A percentile compares a stretch with the other conserved stretches of the same genome.
phyloP scores from a whole-genome alignment of 345 rosid species.

The Linum lewisii region DNA sequence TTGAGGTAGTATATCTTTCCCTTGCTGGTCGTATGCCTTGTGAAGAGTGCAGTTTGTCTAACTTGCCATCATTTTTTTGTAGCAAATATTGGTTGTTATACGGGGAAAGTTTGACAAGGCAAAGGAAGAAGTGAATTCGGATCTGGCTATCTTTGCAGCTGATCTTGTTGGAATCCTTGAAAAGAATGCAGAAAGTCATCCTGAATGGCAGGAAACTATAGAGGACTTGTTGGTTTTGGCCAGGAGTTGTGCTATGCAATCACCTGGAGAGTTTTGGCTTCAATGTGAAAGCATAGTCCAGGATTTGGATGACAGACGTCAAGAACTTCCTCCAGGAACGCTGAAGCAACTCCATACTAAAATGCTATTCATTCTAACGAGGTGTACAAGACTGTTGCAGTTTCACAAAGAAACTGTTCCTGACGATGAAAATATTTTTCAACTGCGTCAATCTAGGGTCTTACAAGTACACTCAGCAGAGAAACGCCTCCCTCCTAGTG shows the following conservation, averaged over 20 bases:
- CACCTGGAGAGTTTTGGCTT: constrained; percentile 97
- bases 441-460: constrained; percentile 71
- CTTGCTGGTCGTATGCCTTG: constrained; percentile 1
- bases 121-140: constrained; percentile 99
- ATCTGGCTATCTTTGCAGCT: constrained; percentile 92
- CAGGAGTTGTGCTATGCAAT: constrained; percentile 89
- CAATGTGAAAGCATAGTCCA: constrained; percentile 99
- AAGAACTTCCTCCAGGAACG: constrained; percentile 86
- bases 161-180: constrained; percentile 96
- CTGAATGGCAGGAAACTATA: constrained; percentile 96
- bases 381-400: constrained; percentile 95
- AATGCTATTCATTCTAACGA: constrained; percentile 97
- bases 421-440: constrained; percentile 61
- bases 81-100: constrained; percentile 83
- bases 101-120: constrained; percentile 92
- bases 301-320: constrained; percentile 96
- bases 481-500: constrained; percentile 42
- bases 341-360: constrained; percentile 91
- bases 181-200: constrained; percentile 93
- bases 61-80: constrained; percentile 20
- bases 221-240: constrained; percentile 95
- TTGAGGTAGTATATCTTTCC: constrained; percentile 49
- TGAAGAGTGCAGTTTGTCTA: constrained; percentile 9
- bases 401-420: constrained; percentile 97
- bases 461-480: constrained; percentile 49